Base-by-base conservation (phyloP, 2,329 filamentous ascomycete species). In the Fusarium bulbicola region DNA sequence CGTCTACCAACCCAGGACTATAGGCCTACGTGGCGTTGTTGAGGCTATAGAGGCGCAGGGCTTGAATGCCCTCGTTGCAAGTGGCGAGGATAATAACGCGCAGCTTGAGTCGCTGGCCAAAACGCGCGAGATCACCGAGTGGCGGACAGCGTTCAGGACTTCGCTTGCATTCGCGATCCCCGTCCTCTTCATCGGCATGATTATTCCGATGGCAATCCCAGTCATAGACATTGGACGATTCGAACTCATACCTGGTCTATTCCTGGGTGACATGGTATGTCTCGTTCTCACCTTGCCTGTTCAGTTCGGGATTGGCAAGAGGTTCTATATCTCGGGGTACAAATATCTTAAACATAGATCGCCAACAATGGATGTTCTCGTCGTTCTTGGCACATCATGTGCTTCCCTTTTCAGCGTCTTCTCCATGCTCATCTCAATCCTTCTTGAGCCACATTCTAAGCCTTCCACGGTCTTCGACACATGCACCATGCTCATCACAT, bases 351-450 rank as follows among this genome's bases (percentile, higher is more conserved):
- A 92, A 82, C 96, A 99, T 81, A 89, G 91, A 24, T 93, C 95
- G 8, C 95, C 96, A 1, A 99, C 96, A 2, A 99, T 99, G 96
- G 96, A 99, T 80, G 96, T 98, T 3, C 87, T 99, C 24, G 93
- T 99, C 60, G 93, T 97, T 65, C 85, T 99, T 21, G 96, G 96
- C 56, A 99, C 96, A 13, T 97, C 95, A 0, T 92, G 95, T 28
- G 96, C 96, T n/a, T 99, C 98, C 85, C 95, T 97, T 82, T 99
- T 98, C 84, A 98, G 95, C 81, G 84, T 95, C 75, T 90, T 93
- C 50, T 90, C 94, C 20, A 98, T 99, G 94, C 62, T 92, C 9
- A 91, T 98, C 21, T 97, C 95, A 0, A 81, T 98, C 24, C 74
- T 93, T 18, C 86, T 89, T 21, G 85, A 90, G 24, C 93, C 94